Percentiles rank a stretch among this genome's conserved stretches.
phyloP scores from a whole-genome alignment of 805 yeast species.

The Starmerella khaoyaiensis region DNA sequence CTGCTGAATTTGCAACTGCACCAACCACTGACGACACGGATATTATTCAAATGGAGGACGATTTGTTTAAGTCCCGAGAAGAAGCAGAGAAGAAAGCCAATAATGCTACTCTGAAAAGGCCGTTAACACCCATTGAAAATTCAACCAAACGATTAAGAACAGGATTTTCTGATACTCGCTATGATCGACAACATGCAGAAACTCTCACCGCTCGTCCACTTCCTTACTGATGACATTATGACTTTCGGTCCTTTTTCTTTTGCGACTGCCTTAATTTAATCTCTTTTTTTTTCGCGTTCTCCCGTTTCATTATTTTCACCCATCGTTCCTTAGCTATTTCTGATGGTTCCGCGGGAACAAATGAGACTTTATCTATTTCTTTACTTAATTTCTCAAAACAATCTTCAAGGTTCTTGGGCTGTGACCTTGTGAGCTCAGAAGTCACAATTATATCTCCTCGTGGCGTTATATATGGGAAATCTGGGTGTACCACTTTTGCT shows the following conservation, averaged over 20 bases:
- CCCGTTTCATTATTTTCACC: slow-evolving; percentile 29
- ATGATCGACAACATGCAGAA: slow-evolving; percentile 6
- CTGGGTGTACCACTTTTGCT: slow-evolving; percentile 27
- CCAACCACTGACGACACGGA: not conserved
- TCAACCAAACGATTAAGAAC: slow-evolving; percentile 10
- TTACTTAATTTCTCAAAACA: slow-evolving; percentile 49
- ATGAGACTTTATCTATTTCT: slow-evolving; percentile 38
- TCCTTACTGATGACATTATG: slow-evolving; percentile 6
- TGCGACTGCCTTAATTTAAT: slow-evolving; percentile 30
- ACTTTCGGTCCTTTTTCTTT: slow-evolving; percentile 30
- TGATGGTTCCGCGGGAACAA: slow-evolving; percentile 38
- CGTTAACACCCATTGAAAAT: slow-evolving; percentile 1
- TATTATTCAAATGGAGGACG: not conserved
- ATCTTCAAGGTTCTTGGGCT: slow-evolving; percentile 42
- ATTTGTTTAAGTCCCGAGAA: not conserved
- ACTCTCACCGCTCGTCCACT: slow-evolving; percentile 8
- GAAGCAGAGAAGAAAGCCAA: not conserved
- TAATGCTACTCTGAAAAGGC: not conserved
- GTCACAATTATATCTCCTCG: slow-evolving; percentile 45
- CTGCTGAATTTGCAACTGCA: not conserved
- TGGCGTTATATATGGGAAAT: slow-evolving; percentile 43
- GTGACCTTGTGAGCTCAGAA: slow-evolving; percentile 45
- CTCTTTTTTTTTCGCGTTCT: slow-evolving; percentile 30
- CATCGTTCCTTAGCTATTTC: slow-evolving; percentile 40
- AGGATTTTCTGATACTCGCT: slow-evolving; percentile 10